A percentile compares a stretch with the other conserved stretches of the same genome.
Evolutionary conservation across 2,329 filamentous ascomycete species (phyloP).

Genomic region (Didymellaceae sp.): DNA sequence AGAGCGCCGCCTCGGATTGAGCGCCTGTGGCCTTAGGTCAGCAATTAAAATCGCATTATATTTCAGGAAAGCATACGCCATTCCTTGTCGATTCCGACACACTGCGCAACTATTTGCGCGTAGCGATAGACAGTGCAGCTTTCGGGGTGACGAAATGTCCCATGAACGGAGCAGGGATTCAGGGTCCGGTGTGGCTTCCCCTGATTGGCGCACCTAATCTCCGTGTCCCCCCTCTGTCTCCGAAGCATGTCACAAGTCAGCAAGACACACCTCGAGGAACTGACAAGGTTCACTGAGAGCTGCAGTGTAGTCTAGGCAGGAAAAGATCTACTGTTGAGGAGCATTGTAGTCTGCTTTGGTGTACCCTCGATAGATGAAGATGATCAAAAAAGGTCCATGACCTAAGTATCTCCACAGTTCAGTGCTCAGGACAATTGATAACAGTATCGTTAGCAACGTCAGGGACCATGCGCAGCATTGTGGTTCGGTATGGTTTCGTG

Average conservation of each 20-base stretch:
- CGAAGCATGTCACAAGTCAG: background rate
- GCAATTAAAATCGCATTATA: background rate
- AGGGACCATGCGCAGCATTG: too few relatives aligned
- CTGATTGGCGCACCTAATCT: slow-evolving; percentile 2
- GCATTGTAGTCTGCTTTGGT: too few relatives aligned
- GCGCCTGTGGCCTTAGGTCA: slow-evolving; percentile 28
- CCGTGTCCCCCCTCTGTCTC: background rate
- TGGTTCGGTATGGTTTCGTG: too few relatives aligned
- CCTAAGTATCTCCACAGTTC: too few relatives aligned
- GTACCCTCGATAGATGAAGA: too few relatives aligned
- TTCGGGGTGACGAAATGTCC: slow-evolving; percentile 7
- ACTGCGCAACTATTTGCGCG: slow-evolving; percentile 9
- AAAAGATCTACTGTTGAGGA: too few relatives aligned
- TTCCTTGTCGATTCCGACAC: background rate
- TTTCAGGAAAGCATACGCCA: slow-evolving; percentile 5
- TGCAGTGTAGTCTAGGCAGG: too few relatives aligned
- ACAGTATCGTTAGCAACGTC: too few relatives aligned
- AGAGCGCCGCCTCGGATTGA: slow-evolving; percentile 56
- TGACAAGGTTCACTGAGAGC: background rate
- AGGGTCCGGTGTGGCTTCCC: slow-evolving; percentile 16
- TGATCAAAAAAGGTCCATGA: too few relatives aligned
- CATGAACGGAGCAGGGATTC: slow-evolving; percentile 1
- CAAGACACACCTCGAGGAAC: background rate
- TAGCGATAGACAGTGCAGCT: slow-evolving; percentile 5
- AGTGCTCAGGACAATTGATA: too few relatives aligned